Evolutionary conservation across 192 early-diverging fungal species (phyloP).

Genomic region (Pilobolus umbonatus): DNA sequence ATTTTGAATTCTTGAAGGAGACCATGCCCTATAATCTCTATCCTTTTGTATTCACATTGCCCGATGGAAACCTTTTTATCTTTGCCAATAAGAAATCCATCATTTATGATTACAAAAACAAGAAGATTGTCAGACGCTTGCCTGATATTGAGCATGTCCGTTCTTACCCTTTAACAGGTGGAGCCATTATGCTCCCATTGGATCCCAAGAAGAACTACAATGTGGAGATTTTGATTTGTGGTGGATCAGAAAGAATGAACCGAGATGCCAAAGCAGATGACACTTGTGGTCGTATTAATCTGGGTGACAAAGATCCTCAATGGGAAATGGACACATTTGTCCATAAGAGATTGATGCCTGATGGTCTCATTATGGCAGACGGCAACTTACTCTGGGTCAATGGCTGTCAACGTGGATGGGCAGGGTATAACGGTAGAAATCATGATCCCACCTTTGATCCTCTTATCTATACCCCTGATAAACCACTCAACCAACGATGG

Average conservation of each 20-base stretch:
- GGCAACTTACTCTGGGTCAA: slow-evolving; percentile 50
- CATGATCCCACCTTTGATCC: slow-evolving; percentile 47
- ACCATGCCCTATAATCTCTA: slow-evolving; percentile 44
- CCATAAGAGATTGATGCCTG: slow-evolving; percentile 43
- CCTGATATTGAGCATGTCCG: slow-evolving; percentile 42
- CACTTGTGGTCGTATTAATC: slow-evolving; percentile 44
- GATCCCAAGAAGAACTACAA: slow-evolving; percentile 50
- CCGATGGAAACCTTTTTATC: slow-evolving; percentile 46
- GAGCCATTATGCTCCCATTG: slow-evolving; percentile 51
- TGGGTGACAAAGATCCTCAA: slow-evolving; percentile 29
- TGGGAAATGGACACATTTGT: slow-evolving; percentile 51
- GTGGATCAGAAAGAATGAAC: slow-evolving; percentile 41
- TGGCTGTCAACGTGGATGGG: slow-evolving; percentile 48
- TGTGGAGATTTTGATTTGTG: slow-evolving; percentile 54
- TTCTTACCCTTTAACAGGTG: slow-evolving; percentile 53
- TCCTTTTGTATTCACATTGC: slow-evolving; percentile 45
- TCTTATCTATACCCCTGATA: slow-evolving; percentile 47
- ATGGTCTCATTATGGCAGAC: slow-evolving; percentile 45
- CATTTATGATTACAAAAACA: slow-evolving; percentile 43
- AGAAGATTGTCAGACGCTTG: slow-evolving; percentile 27
- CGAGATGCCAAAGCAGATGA: slow-evolving; percentile 27
- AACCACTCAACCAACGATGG: slow-evolving; percentile 38
- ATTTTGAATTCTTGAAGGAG: slow-evolving; percentile 38
- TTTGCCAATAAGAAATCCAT: slow-evolving; percentile 51
- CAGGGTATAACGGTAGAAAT: slow-evolving; percentile 37